Evolutionary conservation across 2,329 filamentous ascomycete genomes (phyloP).

Genomic region (Biscogniauxia marginata): DNA sequence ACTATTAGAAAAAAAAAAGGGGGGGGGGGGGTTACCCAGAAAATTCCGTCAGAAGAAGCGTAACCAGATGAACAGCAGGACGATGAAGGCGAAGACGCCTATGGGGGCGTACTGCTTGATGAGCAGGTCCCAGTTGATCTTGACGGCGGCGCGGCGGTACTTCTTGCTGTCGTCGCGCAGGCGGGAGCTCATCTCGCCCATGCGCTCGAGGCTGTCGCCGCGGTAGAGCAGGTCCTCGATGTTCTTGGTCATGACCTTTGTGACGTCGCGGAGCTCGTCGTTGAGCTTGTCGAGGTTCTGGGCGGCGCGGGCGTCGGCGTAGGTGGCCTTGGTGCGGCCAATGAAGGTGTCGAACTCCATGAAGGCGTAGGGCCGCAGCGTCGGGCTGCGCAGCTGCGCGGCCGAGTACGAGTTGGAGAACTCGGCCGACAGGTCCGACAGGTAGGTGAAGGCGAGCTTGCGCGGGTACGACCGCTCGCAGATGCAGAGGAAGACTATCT

Average conservation of each 20-base stretch:
- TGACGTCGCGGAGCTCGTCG: slow-evolving; percentile 95
- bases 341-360: slow-evolving; percentile 99
- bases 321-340: slow-evolving; percentile 85
- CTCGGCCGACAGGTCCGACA: slow-evolving; percentile 85
- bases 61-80: slow-evolving; percentile 87
- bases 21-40: no score
- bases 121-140: slow-evolving; percentile 97
- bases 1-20: no score
- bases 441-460: slow-evolving; percentile 98
- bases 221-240: slow-evolving; percentile 96
- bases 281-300: slow-evolving; percentile 95
- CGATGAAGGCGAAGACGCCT: slow-evolving; percentile 74
- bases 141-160: slow-evolving; percentile 86
- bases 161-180: slow-evolving; percentile 91
- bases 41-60: slow-evolving; percentile 72
- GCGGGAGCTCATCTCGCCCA: slow-evolving; percentile 90
- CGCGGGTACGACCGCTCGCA: slow-evolving; percentile 92
- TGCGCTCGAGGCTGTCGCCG: slow-evolving; percentile 90
- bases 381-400: slow-evolving; percentile 69
- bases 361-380: slow-evolving; percentile 88
- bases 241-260: slow-evolving; percentile 99
- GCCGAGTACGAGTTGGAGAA: slow-evolving; percentile 83
- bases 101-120: slow-evolving; percentile 96
- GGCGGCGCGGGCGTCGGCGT: slow-evolving; percentile 85
- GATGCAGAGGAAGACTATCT: slow-evolving; percentile 90